These are phyloP conservation scores for Ascochyta rabiei DNA, from an alignment of 2,329 filamentous ascomycete species.

Conservation along the genomic window DNA sequence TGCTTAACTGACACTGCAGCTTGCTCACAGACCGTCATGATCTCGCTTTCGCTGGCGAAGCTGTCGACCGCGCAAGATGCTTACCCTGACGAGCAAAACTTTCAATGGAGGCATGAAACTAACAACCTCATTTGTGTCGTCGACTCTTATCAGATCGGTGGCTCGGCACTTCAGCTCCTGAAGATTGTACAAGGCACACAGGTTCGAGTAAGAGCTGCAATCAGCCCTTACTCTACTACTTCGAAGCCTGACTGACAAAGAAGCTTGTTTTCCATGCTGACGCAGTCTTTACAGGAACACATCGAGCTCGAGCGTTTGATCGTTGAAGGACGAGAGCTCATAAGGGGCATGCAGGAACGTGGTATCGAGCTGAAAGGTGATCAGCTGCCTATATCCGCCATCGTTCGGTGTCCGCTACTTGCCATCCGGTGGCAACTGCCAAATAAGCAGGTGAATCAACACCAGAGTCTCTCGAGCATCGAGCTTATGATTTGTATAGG, in stretches of 20 bases:
- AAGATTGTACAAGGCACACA: conserved; percentile 51
- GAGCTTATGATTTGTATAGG: conserved; percentile 35
- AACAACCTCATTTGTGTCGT: conserved; percentile 41
- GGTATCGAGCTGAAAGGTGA: conserved; percentile 44
- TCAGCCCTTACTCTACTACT: background rate
- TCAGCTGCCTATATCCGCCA: conserved; percentile 53
- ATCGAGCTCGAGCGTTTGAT: conserved; percentile 35
- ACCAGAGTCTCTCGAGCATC: background rate
- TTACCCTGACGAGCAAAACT: conserved; percentile 31
- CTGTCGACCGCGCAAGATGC: conserved; percentile 43
- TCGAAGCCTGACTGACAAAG: background rate
- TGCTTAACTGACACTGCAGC: conserved; percentile 17
- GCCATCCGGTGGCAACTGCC: conserved; percentile 50
- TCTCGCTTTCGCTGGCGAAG: conserved; percentile 41
- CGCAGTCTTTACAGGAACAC: conserved; percentile 22
- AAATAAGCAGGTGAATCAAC: conserved; percentile 41
- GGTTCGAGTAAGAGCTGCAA: conserved; percentile 48
- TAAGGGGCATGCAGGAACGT: conserved; percentile 27
- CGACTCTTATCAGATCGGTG: conserved; percentile 38
- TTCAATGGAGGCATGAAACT: conserved; percentile 46
- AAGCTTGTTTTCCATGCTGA: conserved; percentile 7
- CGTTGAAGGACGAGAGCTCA: conserved; percentile 24
- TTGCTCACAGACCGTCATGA: conserved; percentile 25
- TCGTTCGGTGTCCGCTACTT: conserved; percentile 48
- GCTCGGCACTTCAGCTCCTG: conserved; percentile 39